A percentile compares a stretch with the other conserved stretches of the same genome.
These are phyloP conservation scores for Trichoderma virens DNA, from an alignment of 495 filamentous ascomycete genomes.

Conservation along the genomic window DNA sequence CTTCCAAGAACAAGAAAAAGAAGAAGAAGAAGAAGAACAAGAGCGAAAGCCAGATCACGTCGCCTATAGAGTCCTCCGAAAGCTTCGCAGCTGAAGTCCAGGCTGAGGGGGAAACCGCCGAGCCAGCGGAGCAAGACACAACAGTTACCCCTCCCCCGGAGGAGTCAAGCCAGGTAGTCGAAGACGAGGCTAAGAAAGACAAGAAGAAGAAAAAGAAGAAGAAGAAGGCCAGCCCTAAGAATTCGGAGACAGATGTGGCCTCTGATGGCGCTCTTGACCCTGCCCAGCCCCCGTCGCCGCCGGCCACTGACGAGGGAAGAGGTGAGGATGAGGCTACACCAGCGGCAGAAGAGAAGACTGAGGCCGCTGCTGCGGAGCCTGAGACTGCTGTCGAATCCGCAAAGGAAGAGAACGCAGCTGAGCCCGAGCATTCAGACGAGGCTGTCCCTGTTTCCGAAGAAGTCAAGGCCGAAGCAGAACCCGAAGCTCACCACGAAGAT, in stretches of 20 bases:
- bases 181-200: constrained; percentile 2
- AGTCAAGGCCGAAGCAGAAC: background rate
- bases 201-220: constrained; percentile 10
- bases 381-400: background rate
- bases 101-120: constrained; percentile 9
- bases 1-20: constrained; percentile 12
- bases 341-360: background rate
- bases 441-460: constrained; percentile 6
- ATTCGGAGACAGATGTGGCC: background rate
- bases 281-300: background rate
- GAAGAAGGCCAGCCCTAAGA: constrained; percentile 14
- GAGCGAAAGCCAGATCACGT: constrained; percentile 5
- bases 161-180: background rate
- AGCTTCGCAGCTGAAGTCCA: background rate
- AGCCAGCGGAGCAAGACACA: constrained; percentile 10
- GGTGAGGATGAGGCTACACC: background rate
- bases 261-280: constrained; percentile 6
- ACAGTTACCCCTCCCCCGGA: constrained; percentile 5
- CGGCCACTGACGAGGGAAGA: background rate
- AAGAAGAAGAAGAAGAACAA: constrained; percentile 13
- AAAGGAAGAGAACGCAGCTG: background rate
- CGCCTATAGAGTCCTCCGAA: background rate
- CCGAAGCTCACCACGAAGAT: background rate
- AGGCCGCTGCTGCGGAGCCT: background rate
- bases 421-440: background rate